Evolutionary conservation across 441 rosid genomes (phyloP), one percentile per base, ranked within the genome.

Genomic region (Populus hybrid): DNA sequence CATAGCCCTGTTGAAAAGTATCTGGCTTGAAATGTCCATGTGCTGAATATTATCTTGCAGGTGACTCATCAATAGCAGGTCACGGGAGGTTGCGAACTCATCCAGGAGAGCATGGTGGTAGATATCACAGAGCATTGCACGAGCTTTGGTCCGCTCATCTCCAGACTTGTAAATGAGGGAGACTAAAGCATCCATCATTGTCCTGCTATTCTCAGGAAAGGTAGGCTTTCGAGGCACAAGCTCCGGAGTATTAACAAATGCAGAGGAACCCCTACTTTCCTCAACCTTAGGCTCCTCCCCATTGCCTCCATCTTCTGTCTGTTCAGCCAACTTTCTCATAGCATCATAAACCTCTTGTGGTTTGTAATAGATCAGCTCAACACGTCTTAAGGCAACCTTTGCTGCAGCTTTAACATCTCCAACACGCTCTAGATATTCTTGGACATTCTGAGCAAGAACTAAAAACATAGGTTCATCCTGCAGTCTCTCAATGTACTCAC

Each of bases 1-100:
- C 97, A 90, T 90, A n/a, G 94, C 89, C 82, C 97, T 89, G 78
- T 92, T 92, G 73, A 87, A 92, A 69, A 92, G 97, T 64, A 92
- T 92, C 82, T 92, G 97, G 71, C 90, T 90, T 20, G 90, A 88
- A 73, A 92, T 88, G 73, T 92, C 97, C 93, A 91, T 83, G 61
- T 86, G 89, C 77, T 92, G 94, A 76, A 92, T 81, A 69, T 82
- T 89, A 21, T 89, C 97, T 75, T 92, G 94, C 76, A 88, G 76
- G 84, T 86, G 94, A 84, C 97, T 92, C 97, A 92, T 91, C 72
- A 92, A 75, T 81, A 92, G 73, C 82, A 92, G 81, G 79, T 92
- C 94, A 21, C 93, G 88, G 29, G 94, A 81, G 66, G 83, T 80
- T n/a, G 90, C 86, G 78, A 90, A 92, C 82, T 90, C 82, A 64